Conservation (phyloP, 1,284 basidiomycete species). For the Heterobasidion parviporum region DNA sequence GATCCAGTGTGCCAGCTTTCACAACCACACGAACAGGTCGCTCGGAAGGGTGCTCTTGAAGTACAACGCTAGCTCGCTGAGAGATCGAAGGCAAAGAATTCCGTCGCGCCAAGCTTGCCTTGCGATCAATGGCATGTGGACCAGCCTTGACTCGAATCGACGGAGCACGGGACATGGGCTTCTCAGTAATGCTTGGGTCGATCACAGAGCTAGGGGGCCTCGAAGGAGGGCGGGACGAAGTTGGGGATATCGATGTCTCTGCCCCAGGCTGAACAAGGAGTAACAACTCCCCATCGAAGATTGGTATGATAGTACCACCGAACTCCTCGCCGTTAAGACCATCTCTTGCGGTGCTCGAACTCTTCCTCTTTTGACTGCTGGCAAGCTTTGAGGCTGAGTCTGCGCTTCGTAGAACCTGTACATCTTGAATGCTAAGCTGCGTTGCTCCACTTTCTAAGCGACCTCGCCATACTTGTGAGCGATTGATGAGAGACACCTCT, state of each 20-base stretch:
- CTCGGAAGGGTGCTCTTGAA: constrained; percentile 51
- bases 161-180: constrained; percentile 45
- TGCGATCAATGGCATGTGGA: constrained; percentile 60
- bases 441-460: constrained; percentile 48
- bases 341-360: constrained; percentile 12
- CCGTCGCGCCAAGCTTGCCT: constrained; percentile 63
- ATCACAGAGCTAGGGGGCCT: constrained; percentile 54
- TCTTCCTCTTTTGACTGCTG: constrained; percentile 5
- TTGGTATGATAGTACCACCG: constrained; percentile 61
- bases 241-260: constrained; percentile 39
- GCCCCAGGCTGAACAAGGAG: constrained; percentile 50
- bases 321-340: constrained; percentile 30
- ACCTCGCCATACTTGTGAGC: constrained; percentile 51
- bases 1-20: constrained; percentile 67
- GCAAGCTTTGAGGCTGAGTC: constrained; percentile 19
- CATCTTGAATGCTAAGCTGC: constrained; percentile 38
- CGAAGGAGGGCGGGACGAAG: constrained; percentile 52
- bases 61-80: constrained; percentile 46
- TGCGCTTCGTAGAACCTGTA: constrained; percentile 38
- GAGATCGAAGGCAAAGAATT: constrained; percentile 73
- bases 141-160: constrained; percentile 70
- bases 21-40: constrained; percentile 67
- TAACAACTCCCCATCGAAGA: constrained; percentile 66
- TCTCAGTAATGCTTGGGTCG: constrained; percentile 30
- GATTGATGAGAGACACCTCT: constrained; percentile 56